Percentiles rank a stretch among this genome's conserved stretches.
Conservation (phyloP, 169 alveolate species). For the Plasmodium ovale region DNA sequence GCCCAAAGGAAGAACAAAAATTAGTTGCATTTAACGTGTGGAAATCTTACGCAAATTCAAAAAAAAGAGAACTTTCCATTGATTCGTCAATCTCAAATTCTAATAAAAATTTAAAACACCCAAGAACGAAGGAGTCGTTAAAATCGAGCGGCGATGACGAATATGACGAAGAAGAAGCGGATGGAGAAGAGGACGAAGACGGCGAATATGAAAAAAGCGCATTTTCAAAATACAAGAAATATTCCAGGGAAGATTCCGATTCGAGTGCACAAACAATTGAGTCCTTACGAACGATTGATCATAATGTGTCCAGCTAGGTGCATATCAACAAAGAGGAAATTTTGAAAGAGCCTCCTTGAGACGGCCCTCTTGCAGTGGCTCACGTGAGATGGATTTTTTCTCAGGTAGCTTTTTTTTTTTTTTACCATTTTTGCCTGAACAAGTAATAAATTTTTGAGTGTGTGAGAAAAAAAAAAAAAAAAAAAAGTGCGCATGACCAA, state of each 20-base stretch:
- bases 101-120: slow-evolving; percentile 22
- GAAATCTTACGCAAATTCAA: slow-evolving; percentile 42
- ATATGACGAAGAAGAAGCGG: slow-evolving; percentile 30
- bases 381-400: too few relatives aligned
- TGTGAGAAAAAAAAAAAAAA: too few relatives aligned
- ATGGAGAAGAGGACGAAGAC: slow-evolving; percentile 30
- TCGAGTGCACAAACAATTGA: slow-evolving; percentile 73
- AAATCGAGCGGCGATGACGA: slow-evolving; percentile 46
- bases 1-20: slow-evolving; percentile 72
- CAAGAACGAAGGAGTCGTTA: slow-evolving; percentile 19
- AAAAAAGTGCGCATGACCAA: too few relatives aligned
- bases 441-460: too few relatives aligned
- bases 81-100: slow-evolving; percentile 55
- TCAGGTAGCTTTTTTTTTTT: too few relatives aligned
- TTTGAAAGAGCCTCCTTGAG: too few relatives aligned
- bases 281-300: slow-evolving; percentile 65
- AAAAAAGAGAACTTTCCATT: slow-evolving; percentile 21
- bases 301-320: slow-evolving; percentile 53
- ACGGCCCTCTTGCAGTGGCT: too few relatives aligned
- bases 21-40: slow-evolving; percentile 63
- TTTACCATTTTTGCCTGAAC: too few relatives aligned
- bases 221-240: slow-evolving; percentile 34
- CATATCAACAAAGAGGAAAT: too few relatives aligned
- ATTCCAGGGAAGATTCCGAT: slow-evolving; percentile 58
- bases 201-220: slow-evolving; percentile 8